Percentiles rank a stretch among this genome's conserved stretches.
Conservation (phyloP, 768 basidiomycete genomes). For the Pisolithus marmoratus region DNA sequence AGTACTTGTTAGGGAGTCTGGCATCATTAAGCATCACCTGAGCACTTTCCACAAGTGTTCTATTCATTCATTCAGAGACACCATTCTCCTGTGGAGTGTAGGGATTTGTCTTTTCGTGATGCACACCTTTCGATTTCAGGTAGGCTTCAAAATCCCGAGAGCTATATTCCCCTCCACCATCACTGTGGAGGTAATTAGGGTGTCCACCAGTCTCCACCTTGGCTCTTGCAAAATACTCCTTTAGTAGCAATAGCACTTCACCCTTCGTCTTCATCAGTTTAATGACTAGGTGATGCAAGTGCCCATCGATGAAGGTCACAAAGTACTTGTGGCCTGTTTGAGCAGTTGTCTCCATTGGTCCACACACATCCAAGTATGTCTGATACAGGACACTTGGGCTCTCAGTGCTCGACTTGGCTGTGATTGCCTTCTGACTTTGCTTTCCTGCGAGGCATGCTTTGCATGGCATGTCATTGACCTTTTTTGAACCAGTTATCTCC, state of each 20-base stretch:
- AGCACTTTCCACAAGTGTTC: background rate
- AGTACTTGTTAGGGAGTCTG: background rate
- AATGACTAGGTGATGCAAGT: slow-evolving; percentile 11
- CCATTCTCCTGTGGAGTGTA: slow-evolving; percentile 6
- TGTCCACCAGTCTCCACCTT: slow-evolving; percentile 10
- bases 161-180: slow-evolving; percentile 23
- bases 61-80: slow-evolving; percentile 1
- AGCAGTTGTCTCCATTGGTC: slow-evolving; percentile 9
- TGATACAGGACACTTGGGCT: background rate
- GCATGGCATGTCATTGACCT: slow-evolving; percentile 3
- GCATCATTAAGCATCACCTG: background rate
- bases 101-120: slow-evolving; percentile 3
- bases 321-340: slow-evolving; percentile 11
- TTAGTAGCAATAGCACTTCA: slow-evolving; percentile 7
- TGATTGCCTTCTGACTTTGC: slow-evolving; percentile 10
- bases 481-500: background rate
- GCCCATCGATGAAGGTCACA: slow-evolving; percentile 16
- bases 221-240: slow-evolving; percentile 6
- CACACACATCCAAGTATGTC: slow-evolving; percentile 16
- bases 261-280: slow-evolving; percentile 3
- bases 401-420: slow-evolving; percentile 2
- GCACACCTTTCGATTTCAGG: slow-evolving; percentile 7
- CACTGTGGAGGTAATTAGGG: slow-evolving; percentile 13
- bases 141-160: slow-evolving; percentile 10
- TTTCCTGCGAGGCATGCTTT: slow-evolving; percentile 20